Conservation (phyloP, 1,284 basidiomycete genomes). For the Tremellales sp. region DNA sequence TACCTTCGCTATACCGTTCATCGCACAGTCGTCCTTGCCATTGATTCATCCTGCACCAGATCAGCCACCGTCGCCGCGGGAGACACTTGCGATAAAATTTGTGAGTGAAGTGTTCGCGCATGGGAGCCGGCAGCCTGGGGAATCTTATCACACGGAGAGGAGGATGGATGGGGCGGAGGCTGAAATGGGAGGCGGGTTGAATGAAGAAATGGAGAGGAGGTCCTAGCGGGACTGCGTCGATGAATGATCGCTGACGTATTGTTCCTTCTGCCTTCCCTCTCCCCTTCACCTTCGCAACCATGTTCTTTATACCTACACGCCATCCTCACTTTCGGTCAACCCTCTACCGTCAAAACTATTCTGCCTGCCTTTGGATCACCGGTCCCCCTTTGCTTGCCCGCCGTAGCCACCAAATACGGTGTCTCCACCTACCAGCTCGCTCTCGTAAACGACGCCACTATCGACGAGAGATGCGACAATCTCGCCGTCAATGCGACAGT, state of each 20-base stretch:
- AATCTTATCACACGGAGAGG: not conserved
- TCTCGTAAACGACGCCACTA: constrained; percentile 44
- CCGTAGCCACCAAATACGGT: constrained; percentile 42
- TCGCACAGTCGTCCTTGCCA: constrained; percentile 17
- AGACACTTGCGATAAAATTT: constrained; percentile 50
- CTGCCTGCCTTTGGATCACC: not conserved
- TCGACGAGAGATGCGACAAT: constrained; percentile 48
- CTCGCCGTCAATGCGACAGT: constrained; percentile 39
- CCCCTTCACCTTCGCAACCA: not conserved
- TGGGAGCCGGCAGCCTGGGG: not conserved
- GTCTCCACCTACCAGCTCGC: constrained; percentile 51
- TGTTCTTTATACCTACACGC: constrained; percentile 1
- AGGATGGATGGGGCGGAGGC: not conserved
- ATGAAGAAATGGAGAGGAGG: not conserved
- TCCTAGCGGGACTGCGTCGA: not conserved
- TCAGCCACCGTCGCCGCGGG: constrained; percentile 42
- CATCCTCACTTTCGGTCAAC: not conserved
- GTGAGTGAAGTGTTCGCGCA: constrained; percentile 26
- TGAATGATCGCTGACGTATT: not conserved
- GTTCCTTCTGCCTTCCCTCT: not conserved
- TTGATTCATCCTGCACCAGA: constrained; percentile 46
- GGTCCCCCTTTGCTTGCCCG: not conserved
- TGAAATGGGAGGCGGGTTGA: not conserved
- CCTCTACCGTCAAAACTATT: not conserved
- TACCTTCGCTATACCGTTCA: not conserved